These are phyloP conservation scores for Phaseolus coccineus DNA, from an alignment of 331 rosid species.

Conservation along the genomic window DNA sequence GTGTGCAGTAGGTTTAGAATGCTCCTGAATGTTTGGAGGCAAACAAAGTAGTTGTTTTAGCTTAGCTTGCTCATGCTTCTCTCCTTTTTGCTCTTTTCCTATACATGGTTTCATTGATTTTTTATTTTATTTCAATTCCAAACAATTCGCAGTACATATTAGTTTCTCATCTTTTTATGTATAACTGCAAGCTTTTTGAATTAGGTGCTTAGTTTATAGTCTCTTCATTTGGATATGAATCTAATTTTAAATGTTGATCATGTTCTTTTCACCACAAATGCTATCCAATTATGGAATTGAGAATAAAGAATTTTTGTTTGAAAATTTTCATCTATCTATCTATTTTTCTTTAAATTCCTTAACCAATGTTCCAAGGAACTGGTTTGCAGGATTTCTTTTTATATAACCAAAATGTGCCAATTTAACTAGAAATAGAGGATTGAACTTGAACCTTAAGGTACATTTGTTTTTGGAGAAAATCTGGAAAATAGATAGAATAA, in stretches of 20 bases:
- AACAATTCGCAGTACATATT: constrained; percentile 34
- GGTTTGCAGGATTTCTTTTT: too few relatives aligned
- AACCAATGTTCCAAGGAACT: too few relatives aligned
- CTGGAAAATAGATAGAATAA: too few relatives aligned
- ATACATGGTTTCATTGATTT: constrained; percentile 32
- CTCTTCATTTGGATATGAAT: constrained; percentile 19
- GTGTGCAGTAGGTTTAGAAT: constrained; percentile 59
- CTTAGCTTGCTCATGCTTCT: constrained; percentile 34
- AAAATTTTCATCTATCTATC: too few relatives aligned
- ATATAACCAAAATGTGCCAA: too few relatives aligned
- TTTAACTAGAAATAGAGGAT: too few relatives aligned
- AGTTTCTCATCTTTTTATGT: constrained; percentile 26
- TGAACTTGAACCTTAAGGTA: too few relatives aligned
- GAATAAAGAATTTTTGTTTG: too few relatives aligned
- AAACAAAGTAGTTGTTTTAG: constrained; percentile 36
- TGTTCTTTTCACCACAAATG: neutral
- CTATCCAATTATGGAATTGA: neutral
- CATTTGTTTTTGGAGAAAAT: too few relatives aligned
- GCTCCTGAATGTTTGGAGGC: constrained; percentile 43
- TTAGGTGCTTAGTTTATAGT: constrained; percentile 11
- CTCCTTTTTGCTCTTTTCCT: neutral
- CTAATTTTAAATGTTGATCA: neutral
- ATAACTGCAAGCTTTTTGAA: neutral
- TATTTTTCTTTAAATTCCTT: too few relatives aligned
- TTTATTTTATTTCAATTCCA: constrained; percentile 29